A percentile compares a stretch with the other conserved stretches of the same genome.
Evolutionary conservation across 352 stramenopile genomes (phyloP).

Genomic region (Phytopythium litorale): DNA sequence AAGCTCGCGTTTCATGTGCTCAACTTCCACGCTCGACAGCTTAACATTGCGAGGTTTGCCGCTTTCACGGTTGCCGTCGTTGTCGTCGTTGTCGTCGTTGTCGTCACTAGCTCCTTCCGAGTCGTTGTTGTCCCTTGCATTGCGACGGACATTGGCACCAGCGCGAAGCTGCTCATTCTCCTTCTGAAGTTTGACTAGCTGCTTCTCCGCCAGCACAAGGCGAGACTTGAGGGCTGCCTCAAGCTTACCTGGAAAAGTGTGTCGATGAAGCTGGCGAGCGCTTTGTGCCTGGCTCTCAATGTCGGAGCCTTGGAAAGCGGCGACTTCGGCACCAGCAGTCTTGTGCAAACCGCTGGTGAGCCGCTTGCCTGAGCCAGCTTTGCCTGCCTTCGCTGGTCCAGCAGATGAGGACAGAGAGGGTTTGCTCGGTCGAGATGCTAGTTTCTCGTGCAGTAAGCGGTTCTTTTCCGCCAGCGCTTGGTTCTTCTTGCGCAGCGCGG

Average conservation of each 20-base stretch:
- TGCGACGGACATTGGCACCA: slow-evolving; percentile 9
- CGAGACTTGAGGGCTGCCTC: slow-evolving; percentile 72
- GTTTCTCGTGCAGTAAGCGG: slow-evolving; percentile 54
- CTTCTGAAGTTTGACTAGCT: slow-evolving; percentile 58
- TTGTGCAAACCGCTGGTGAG: neutral
- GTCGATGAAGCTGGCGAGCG: slow-evolving; percentile 43
- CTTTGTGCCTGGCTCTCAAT: slow-evolving; percentile 40
- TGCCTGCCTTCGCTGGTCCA: slow-evolving; percentile 8
- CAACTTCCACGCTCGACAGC: slow-evolving; percentile 23
- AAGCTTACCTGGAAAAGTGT: slow-evolving; percentile 50
- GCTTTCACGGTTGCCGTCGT: slow-evolving; percentile 17
- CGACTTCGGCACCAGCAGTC: neutral
- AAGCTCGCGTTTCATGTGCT: slow-evolving; percentile 72
- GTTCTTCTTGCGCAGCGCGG: slow-evolving; percentile 67
- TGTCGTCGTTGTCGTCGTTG: slow-evolving; percentile 21
- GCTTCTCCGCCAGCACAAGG: slow-evolving; percentile 64
- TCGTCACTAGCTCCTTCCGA: slow-evolving; percentile 24
- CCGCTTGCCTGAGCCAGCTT: slow-evolving; percentile 15
- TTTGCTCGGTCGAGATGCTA: slow-evolving; percentile 17
- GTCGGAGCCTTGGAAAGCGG: slow-evolving; percentile 24
- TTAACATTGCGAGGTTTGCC: slow-evolving; percentile 10
- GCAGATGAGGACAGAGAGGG: neutral
- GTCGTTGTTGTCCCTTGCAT: slow-evolving; percentile 30
- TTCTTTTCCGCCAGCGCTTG: slow-evolving; percentile 71
- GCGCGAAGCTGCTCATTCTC: slow-evolving; percentile 63